phyloP scores from a whole-genome alignment of 2,329 filamentous ascomycete species.

The Sporothrix dimorphospora region DNA sequence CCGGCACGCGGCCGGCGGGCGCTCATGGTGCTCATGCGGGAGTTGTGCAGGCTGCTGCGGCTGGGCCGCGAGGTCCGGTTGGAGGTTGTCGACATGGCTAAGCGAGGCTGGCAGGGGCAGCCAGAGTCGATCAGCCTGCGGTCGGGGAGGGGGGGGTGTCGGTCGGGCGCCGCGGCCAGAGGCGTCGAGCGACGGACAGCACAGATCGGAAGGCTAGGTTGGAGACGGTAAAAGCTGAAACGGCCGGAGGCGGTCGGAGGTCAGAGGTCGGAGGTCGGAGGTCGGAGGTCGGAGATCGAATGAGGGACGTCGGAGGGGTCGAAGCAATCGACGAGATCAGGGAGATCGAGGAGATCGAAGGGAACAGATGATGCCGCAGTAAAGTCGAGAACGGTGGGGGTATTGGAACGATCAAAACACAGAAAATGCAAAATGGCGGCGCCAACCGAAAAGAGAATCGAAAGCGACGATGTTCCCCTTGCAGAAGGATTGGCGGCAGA shows the following conservation, averaged over 20 bases:
- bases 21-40: slow-evolving; percentile 44
- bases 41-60: slow-evolving; percentile 51
- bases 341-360: neutral
- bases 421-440: neutral
- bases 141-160: neutral
- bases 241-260: neutral
- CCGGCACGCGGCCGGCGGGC: slow-evolving; percentile 45
- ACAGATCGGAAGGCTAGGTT: neutral
- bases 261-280: neutral
- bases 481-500: slow-evolving; percentile 2
- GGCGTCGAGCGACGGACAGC: neutral
- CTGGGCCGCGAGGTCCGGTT: slow-evolving; percentile 51
- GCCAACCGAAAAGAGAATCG: neutral
- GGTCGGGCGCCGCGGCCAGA: neutral
- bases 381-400: neutral
- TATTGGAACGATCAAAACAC: slow-evolving; percentile 18
- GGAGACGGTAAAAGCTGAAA: neutral
- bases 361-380: neutral
- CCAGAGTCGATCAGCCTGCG: slow-evolving; percentile 27
- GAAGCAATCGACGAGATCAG: neutral
- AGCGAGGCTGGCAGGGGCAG: neutral
- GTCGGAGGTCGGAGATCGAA: slow-evolving; percentile 1
- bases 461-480: neutral
- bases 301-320: neutral
- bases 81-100: slow-evolving; percentile 56